Conservation (phyloP, 2,329 filamentous ascomycete species). For the Ilyonectria sp. region DNA sequence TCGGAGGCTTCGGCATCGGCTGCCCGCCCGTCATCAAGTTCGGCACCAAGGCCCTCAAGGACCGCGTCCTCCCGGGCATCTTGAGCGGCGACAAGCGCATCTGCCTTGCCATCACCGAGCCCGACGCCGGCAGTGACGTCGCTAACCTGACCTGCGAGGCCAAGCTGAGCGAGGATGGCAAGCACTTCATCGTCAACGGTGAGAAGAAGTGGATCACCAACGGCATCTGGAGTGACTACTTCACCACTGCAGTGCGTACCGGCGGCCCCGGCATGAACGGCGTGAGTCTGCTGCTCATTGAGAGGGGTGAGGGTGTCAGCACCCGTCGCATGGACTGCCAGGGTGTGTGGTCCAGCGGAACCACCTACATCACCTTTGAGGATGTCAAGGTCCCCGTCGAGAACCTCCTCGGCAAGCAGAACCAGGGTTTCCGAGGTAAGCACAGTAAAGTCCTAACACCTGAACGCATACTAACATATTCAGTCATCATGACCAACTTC, state of each 20-base stretch:
- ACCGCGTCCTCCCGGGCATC: slow-evolving; percentile 91
- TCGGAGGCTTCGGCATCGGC: slow-evolving; percentile 97
- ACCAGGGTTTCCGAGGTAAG: slow-evolving; percentile 91
- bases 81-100: slow-evolving; percentile 95
- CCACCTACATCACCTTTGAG: slow-evolving; percentile 98
- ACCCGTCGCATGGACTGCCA: slow-evolving; percentile 99
- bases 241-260: slow-evolving; percentile 95
- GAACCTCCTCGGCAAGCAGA: slow-evolving; percentile 97
- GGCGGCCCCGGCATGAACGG: slow-evolving; percentile 93
- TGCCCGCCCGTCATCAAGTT: slow-evolving; percentile 94
- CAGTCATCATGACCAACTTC: slow-evolving; percentile 99
- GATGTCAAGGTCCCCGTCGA: slow-evolving; percentile 99
- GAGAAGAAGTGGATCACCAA: slow-evolving; percentile 99
- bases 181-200: slow-evolving; percentile 99
- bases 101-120: slow-evolving; percentile 97
- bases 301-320: slow-evolving; percentile 89
- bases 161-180: slow-evolving; percentile 93
- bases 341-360: slow-evolving; percentile 95
- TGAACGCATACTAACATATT: slow-evolving; percentile 32
- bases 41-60: slow-evolving; percentile 85
- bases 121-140: slow-evolving; percentile 94
- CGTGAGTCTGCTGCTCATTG: slow-evolving; percentile 90
- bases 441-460: not conserved
- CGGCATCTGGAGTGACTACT: slow-evolving; percentile 96
- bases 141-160: slow-evolving; percentile 97